Evolutionary conservation across 2,329 filamentous ascomycete species (phyloP).

Genomic region (Alternaria longipes): DNA sequence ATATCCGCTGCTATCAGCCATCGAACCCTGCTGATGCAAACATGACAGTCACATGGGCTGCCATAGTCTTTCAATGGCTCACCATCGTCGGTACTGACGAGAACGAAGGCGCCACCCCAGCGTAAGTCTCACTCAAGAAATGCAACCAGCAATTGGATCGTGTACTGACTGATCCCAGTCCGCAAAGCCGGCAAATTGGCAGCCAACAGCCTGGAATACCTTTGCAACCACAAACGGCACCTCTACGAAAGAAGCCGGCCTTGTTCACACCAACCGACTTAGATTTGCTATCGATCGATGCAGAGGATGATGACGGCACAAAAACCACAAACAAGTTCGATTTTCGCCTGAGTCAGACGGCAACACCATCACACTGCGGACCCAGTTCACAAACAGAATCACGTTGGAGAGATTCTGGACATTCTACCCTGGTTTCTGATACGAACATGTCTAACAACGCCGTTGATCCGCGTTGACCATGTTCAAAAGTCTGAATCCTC

Average conservation of each 20-base stretch:
- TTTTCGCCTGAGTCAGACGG: too few species aligned
- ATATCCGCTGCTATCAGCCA: conserved; percentile 13
- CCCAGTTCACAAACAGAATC: conserved; percentile 1
- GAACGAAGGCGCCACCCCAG: conserved; percentile 20
- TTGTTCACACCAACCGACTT: not conserved
- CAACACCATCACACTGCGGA: too few species aligned
- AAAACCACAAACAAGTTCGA: too few species aligned
- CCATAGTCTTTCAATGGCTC: conserved; percentile 49
- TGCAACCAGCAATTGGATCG: too few species aligned
- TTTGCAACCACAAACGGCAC: too few species aligned
- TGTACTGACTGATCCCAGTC: too few species aligned
- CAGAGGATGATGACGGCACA: not conserved
- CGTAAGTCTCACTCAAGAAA: conserved; percentile 16
- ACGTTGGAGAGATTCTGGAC: conserved; percentile 11
- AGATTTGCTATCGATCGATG: not conserved
- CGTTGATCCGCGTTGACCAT: not conserved
- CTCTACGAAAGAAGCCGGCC: conserved; percentile 1
- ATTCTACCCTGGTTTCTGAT: conserved; percentile 9
- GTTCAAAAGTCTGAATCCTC: conserved; percentile 65
- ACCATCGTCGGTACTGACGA: conserved; percentile 38
- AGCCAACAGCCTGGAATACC: too few species aligned
- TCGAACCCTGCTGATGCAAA: too few species aligned
- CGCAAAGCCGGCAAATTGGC: too few species aligned
- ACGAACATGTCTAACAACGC: not conserved
- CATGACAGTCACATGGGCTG: conserved; percentile 47